Conservation (phyloP, 345 rosid species). For the Salix dunnii region DNA sequence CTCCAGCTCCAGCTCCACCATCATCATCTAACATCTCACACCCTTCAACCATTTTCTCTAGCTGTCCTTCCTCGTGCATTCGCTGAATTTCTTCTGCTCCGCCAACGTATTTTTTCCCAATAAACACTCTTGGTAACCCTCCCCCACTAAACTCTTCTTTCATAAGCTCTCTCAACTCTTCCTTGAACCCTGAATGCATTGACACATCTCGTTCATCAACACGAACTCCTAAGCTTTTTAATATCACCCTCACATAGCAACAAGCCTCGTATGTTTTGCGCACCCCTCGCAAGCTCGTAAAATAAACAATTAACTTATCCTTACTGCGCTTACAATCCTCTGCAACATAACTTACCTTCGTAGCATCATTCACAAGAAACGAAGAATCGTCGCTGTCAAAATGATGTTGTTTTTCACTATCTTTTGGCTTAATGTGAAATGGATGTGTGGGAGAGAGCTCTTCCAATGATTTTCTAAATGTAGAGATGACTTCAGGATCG, state of each 20-base stretch:
- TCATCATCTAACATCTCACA: conserved; percentile 52
- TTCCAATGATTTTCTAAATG: conserved; percentile 55
- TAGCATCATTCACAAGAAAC: conserved; percentile 10
- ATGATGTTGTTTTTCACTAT: conserved; percentile 16
- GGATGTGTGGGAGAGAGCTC: conserved; percentile 58
- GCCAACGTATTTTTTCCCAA: conserved; percentile 24
- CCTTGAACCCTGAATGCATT: conserved; percentile 69
- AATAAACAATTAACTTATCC: conserved; percentile 28
- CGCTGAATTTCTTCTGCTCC: conserved; percentile 27
- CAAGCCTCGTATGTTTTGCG: conserved; percentile 87
- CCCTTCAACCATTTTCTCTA: conserved; percentile 25
- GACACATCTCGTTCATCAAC: conserved; percentile 84
- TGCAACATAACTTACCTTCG: conserved; percentile 1
- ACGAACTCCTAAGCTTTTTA: conserved; percentile 55
- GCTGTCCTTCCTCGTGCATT: conserved; percentile 28
- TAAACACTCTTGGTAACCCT: conserved; percentile 25
- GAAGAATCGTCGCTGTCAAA: conserved; percentile 1
- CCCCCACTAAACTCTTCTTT: conserved; percentile 16
- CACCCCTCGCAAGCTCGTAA: conserved; percentile 61
- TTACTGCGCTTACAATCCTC: conserved; percentile 20
- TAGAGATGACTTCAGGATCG: conserved; percentile 60
- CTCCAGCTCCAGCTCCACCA: conserved; percentile 20
- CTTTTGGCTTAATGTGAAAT: conserved; percentile 39
- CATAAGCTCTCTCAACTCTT: conserved; percentile 43
- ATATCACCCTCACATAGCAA: conserved; percentile 57